phyloP scores from a whole-genome alignment of 495 filamentous ascomycete genomes.

The Penicillium nucicola region DNA sequence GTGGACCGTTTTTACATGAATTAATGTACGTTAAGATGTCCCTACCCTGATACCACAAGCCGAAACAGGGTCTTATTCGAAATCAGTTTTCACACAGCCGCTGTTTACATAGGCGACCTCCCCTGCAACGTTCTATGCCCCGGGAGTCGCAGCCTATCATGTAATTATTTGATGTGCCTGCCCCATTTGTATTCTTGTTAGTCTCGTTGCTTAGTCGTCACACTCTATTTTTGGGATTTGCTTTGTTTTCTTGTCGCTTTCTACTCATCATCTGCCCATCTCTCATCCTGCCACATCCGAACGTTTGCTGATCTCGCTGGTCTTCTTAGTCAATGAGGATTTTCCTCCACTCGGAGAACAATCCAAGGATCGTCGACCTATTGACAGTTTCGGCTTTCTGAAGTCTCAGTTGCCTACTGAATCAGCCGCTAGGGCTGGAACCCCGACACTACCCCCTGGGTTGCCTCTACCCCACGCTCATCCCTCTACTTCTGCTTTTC shows the following conservation, averaged over 20 bases:
- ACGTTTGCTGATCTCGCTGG: slow-evolving; percentile 22
- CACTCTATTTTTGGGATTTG: slow-evolving; percentile 4
- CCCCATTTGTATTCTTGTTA: slow-evolving; percentile 26
- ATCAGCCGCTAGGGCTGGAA: slow-evolving; percentile 42
- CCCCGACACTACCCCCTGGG: slow-evolving; percentile 64
- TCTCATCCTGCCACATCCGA: slow-evolving; percentile 8
- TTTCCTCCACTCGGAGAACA: slow-evolving; percentile 49
- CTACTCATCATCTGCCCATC: neutral
- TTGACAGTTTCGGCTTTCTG: slow-evolving; percentile 45
- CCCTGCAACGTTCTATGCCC: slow-evolving; percentile 34
- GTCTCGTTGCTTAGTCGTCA: slow-evolving; percentile 11
- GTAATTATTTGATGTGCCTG: slow-evolving; percentile 37
- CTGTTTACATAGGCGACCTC: slow-evolving; percentile 42
- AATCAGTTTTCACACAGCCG: slow-evolving; percentile 52
- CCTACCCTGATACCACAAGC: slow-evolving; percentile 49
- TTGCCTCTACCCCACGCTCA: slow-evolving; percentile 57
- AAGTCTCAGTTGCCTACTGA: slow-evolving; percentile 39
- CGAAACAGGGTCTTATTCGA: slow-evolving; percentile 50
- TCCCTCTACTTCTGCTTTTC: slow-evolving; percentile 38
- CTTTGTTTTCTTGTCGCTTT: slow-evolving; percentile 2
- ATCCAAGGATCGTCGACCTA: slow-evolving; percentile 32
- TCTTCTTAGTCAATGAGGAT: slow-evolving; percentile 44
- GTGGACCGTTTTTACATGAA: slow-evolving; percentile 61
- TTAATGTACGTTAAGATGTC: slow-evolving; percentile 78
- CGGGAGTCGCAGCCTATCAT: slow-evolving; percentile 23